Evolutionary conservation across 805 yeast species (phyloP).

Genomic region (Saccharomycopsis capsularis): DNA sequence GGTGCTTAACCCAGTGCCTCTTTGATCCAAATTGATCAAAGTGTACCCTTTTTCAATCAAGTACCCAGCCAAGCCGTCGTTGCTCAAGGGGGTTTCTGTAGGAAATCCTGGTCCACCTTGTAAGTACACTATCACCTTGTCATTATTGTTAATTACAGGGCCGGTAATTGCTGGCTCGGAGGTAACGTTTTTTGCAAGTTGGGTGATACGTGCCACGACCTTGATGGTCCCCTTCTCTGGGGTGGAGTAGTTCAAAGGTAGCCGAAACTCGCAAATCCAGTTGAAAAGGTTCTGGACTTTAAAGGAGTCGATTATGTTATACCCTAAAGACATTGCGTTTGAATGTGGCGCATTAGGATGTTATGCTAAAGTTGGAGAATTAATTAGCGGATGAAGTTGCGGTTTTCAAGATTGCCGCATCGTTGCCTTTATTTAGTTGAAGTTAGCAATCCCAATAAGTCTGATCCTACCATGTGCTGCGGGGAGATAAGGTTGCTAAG

Average conservation of each 20-base stretch:
- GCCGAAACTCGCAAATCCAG: slow-evolving; percentile 16
- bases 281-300: slow-evolving; percentile 15
- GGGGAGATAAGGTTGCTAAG: too few species aligned
- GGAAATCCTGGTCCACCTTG: slow-evolving; percentile 54
- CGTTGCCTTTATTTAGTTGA: too few species aligned
- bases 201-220: slow-evolving; percentile 17
- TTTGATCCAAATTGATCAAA: slow-evolving; percentile 44
- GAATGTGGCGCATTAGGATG: too few species aligned
- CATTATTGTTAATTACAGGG: slow-evolving; percentile 7
- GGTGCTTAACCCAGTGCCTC: slow-evolving; percentile 53
- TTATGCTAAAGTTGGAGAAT: too few species aligned
- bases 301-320: slow-evolving; percentile 15
- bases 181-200: slow-evolving; percentile 12
- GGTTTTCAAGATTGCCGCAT: too few species aligned
- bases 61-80: slow-evolving; percentile 33
- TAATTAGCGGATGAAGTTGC: too few species aligned
- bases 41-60: slow-evolving; percentile 37
- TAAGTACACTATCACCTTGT: slow-evolving; percentile 35
- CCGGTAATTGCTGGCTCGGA: slow-evolving; percentile 8
- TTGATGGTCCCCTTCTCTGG: slow-evolving; percentile 9
- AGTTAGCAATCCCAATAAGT: too few species aligned
- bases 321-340: too few species aligned
- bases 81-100: slow-evolving; percentile 31
- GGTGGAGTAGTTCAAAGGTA: slow-evolving; percentile 13
- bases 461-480: too few species aligned